phyloP scores from a whole-genome alignment of 1,284 basidiomycete genomes.

The Pascua guehoae region DNA sequence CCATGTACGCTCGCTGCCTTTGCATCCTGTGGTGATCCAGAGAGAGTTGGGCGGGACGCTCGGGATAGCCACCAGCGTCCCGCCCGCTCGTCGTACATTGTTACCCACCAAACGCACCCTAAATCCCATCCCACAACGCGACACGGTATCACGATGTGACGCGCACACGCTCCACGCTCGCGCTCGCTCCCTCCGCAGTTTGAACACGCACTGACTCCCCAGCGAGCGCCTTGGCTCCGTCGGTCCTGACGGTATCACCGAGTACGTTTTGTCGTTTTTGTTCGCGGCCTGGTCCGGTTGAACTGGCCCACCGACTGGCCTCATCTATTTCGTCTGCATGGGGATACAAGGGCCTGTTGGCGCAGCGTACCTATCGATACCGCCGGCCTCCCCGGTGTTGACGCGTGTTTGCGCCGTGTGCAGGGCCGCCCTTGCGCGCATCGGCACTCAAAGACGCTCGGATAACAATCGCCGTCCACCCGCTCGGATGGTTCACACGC shows the following conservation, averaged over 20 bases:
- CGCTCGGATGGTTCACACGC: background rate
- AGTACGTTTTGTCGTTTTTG: slow-evolving; percentile 61
- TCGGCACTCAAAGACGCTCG: no score
- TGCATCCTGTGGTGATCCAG: no score
- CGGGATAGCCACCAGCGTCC: background rate
- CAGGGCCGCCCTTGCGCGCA: background rate
- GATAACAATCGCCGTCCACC: background rate
- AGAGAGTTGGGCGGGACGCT: background rate
- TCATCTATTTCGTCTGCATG: background rate
- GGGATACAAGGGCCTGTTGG: background rate
- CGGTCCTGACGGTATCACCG: slow-evolving; percentile 88
- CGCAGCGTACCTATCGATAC: background rate
- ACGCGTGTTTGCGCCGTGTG: background rate
- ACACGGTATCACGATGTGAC: background rate
- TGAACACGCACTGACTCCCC: slow-evolving; percentile 9
- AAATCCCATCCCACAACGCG: no score
- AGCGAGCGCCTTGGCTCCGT: slow-evolving; percentile 84
- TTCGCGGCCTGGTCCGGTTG: no score
- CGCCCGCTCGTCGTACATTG: background rate
- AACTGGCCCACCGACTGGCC: background rate
- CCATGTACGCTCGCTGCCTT: no score
- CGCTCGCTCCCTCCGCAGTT: background rate
- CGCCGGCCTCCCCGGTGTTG: background rate
- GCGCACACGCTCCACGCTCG: background rate
- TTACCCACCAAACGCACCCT: no score